phyloP scores from a whole-genome alignment of 1,139 yeast genomes.

The Candida gigantensis region DNA sequence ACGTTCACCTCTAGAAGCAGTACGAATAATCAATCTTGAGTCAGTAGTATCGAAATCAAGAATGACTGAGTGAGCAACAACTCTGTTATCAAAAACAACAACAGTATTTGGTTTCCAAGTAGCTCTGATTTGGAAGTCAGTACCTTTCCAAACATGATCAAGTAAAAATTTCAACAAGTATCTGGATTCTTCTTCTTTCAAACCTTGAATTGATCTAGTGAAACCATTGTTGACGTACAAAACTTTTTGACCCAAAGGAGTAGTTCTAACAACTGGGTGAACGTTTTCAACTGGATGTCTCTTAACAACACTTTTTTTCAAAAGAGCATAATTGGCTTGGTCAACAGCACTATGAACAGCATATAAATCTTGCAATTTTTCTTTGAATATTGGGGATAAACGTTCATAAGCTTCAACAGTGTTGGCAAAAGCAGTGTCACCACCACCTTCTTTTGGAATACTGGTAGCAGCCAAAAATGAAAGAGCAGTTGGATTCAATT shows the following conservation, averaged over 20 bases:
- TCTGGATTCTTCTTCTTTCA: constrained; percentile 65
- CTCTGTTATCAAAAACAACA: constrained; percentile 72
- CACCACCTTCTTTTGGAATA: constrained; percentile 71
- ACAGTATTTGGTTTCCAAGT: constrained; percentile 53
- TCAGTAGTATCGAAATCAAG: constrained; percentile 58
- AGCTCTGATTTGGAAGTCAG: constrained; percentile 44
- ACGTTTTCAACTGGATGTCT: constrained; percentile 57
- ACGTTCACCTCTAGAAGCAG: constrained; percentile 64
- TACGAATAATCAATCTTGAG: constrained; percentile 66
- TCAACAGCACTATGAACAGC: constrained; percentile 70
- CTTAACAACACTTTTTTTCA: constrained; percentile 62
- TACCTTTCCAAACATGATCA: constrained; percentile 46
- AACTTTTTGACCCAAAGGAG: constrained; percentile 66
- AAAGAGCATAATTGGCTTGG: constrained; percentile 59
- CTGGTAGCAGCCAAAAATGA: constrained; percentile 62
- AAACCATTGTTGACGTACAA: constrained; percentile 63
- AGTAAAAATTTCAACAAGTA: constrained; percentile 54
- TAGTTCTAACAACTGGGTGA: constrained; percentile 69
- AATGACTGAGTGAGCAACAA: constrained; percentile 63
- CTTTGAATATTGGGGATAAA: constrained; percentile 60
- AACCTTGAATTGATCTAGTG: constrained; percentile 61
- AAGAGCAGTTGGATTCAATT: constrained; percentile 67
- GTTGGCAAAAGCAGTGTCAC: constrained; percentile 72
- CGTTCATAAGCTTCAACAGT: constrained; percentile 68
- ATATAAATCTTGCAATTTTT: constrained; percentile 55